These are phyloP conservation scores for Chlorella sp. DNA, from an alignment of 139 green algal genomes.

Conservation along the genomic window DNA sequence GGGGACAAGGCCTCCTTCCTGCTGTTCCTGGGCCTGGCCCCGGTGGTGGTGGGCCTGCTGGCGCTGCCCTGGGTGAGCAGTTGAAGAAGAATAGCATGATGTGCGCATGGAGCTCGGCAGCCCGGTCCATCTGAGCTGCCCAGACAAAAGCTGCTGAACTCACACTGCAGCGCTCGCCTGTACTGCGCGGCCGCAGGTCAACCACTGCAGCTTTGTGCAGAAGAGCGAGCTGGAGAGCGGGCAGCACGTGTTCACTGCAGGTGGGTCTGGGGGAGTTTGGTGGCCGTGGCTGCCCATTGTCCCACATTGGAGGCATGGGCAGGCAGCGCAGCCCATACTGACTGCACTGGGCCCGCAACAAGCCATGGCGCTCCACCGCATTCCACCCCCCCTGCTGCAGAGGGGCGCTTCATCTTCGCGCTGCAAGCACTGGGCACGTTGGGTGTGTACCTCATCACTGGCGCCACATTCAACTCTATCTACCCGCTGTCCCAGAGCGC, in stretches of 20 bases:
- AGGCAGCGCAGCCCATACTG: too few species aligned
- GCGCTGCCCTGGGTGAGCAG: constrained; percentile 12
- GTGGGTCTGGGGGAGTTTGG: background rate
- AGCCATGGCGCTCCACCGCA: too few species aligned
- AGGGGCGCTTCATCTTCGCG: constrained; percentile 43
- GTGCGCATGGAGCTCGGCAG: too few species aligned
- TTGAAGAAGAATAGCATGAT: too few species aligned
- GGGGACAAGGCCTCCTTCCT: constrained; percentile 60
- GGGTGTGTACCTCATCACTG: constrained; percentile 61
- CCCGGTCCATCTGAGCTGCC: too few species aligned
- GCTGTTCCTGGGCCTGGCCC: constrained; percentile 62
- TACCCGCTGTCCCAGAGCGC: constrained; percentile 10
- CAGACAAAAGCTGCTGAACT: too few species aligned
- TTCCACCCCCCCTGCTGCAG: background rate
- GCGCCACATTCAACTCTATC: background rate
- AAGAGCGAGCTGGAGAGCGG: constrained; percentile 30
- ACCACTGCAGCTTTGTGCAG: constrained; percentile 50
- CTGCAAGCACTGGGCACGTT: constrained; percentile 52
- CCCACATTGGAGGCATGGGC: too few species aligned
- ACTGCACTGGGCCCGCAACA: too few species aligned
- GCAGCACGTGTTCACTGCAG: constrained; percentile 38
- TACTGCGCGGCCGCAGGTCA: constrained; percentile 45
- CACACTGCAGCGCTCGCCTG: too few species aligned
- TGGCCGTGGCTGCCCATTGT: too few species aligned
- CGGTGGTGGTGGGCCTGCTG: constrained; percentile 37